Percentiles rank a stretch among this genome's conserved stretches.
phyloP scores from a whole-genome alignment of 2,329 filamentous ascomycete genomes.

The Cordyceps tenuipes region DNA sequence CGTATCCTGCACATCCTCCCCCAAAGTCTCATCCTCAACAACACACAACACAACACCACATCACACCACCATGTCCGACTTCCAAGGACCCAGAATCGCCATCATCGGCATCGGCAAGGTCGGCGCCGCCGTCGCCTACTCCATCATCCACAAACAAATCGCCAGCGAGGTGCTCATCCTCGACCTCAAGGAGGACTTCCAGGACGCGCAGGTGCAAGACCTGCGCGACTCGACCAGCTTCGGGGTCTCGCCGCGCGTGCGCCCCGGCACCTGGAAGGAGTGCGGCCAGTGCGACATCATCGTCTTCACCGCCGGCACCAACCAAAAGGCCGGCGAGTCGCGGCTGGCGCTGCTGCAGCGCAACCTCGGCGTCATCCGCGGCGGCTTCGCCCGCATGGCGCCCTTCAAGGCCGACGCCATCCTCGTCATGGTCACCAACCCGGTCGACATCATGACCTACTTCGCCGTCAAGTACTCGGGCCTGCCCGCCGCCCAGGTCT shows the following conservation, averaged over 20 bases:
- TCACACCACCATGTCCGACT: slow-evolving; percentile 9
- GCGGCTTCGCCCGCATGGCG: slow-evolving; percentile 38
- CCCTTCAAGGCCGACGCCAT: slow-evolving; percentile 40
- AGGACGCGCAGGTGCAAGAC: slow-evolving; percentile 43
- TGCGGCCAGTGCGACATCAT: slow-evolving; percentile 46
- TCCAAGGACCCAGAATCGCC: slow-evolving; percentile 26
- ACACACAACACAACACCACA: neutral
- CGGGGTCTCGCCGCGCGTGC: slow-evolving; percentile 33
- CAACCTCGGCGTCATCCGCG: slow-evolving; percentile 39
- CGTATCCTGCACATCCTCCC: neutral
- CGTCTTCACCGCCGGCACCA: slow-evolving; percentile 46
- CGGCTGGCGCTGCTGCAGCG: slow-evolving; percentile 18
- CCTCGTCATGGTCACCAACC: slow-evolving; percentile 44
- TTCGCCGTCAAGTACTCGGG: slow-evolving; percentile 39
- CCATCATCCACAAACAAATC: slow-evolving; percentile 41
- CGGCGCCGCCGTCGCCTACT: slow-evolving; percentile 41
- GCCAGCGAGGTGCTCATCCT: slow-evolving; percentile 44
- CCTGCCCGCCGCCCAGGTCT: slow-evolving; percentile 38
- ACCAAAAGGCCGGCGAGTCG: slow-evolving; percentile 23
- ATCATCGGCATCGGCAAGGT: slow-evolving; percentile 44
- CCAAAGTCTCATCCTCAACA: neutral
- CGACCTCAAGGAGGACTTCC: slow-evolving; percentile 37
- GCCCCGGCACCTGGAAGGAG: slow-evolving; percentile 36
- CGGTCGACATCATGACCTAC: slow-evolving; percentile 45
- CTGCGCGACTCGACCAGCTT: slow-evolving; percentile 41